These are phyloP conservation scores for Babesia ovata DNA, from an alignment of 169 alveolate genomes.

Conservation along the genomic window DNA sequence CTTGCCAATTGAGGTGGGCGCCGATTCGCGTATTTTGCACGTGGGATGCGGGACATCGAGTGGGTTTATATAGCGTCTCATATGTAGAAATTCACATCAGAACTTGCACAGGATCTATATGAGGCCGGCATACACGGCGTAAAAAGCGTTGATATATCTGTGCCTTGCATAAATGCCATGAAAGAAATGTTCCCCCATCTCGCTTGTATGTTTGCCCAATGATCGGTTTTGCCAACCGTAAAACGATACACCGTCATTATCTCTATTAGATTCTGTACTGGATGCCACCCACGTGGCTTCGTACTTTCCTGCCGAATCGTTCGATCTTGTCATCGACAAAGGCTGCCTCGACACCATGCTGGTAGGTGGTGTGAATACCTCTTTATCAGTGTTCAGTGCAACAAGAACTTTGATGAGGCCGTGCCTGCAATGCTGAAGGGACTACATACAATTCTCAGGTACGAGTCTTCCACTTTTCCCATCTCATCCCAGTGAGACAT, in stretches of 20 bases:
- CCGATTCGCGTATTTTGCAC: slow-evolving; percentile 49
- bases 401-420: slow-evolving; percentile 26
- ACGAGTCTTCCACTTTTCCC: background rate
- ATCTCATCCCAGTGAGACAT: too few species aligned
- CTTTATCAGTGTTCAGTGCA: slow-evolving; percentile 26
- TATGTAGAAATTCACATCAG: slow-evolving; percentile 2
- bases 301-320: slow-evolving; percentile 57
- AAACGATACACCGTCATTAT: background rate
- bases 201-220: slow-evolving; percentile 27
- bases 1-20: slow-evolving; percentile 14
- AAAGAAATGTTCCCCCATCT: slow-evolving; percentile 49
- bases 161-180: slow-evolving; percentile 47
- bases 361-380: background rate
- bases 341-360: slow-evolving; percentile 78
- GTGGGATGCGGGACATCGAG: slow-evolving; percentile 71
- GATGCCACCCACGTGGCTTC: slow-evolving; percentile 33
- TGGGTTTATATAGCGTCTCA: background rate
- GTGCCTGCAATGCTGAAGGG: slow-evolving; percentile 37
- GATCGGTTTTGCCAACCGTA: background rate
- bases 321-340: slow-evolving; percentile 75
- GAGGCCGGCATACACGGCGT: slow-evolving; percentile 46
- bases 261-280: slow-evolving; percentile 26
- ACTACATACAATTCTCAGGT: slow-evolving; percentile 39
- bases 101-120: slow-evolving; percentile 43
- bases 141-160: slow-evolving; percentile 50